Percentiles rank a stretch among this genome's conserved stretches.
Evolutionary conservation across 129 eudicot species (phyloP).

Genomic region (Silybum marianum): DNA sequence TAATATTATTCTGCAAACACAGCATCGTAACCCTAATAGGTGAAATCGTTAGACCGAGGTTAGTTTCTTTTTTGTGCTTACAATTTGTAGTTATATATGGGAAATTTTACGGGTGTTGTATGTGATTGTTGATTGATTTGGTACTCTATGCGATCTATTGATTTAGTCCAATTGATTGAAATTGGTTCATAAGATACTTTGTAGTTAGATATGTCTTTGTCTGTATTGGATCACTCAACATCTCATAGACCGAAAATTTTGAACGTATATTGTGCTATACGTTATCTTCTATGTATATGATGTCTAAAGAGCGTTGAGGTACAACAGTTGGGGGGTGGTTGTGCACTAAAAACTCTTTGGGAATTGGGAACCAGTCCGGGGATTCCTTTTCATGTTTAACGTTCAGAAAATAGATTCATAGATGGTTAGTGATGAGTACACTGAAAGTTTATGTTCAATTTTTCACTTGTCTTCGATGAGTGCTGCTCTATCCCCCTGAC

Average conservation of each 20-base stretch:
- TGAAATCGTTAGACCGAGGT: slow-evolving; percentile 36
- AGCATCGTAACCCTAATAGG: slow-evolving; percentile 39
- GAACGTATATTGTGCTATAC: slow-evolving; percentile 22
- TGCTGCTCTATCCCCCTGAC: not conserved
- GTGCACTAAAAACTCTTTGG: not conserved
- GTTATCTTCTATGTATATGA: slow-evolving; percentile 2
- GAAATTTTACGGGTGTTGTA: not conserved
- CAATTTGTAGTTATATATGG: not conserved
- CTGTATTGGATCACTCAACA: slow-evolving; percentile 13
- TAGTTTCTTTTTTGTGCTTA: slow-evolving; percentile 9
- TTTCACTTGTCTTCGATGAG: not conserved
- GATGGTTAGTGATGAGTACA: slow-evolving; percentile 1
- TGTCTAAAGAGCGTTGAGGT: not conserved
- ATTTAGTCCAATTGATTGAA: slow-evolving; percentile 22
- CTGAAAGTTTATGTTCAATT: not conserved
- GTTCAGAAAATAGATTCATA: not conserved
- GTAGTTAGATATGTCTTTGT: not conserved
- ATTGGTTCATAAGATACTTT: slow-evolving; percentile 22
- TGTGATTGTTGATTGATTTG: slow-evolving; percentile 28
- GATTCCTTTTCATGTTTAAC: not conserved
- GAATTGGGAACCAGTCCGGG: slow-evolving; percentile 5
- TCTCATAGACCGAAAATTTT: not conserved
- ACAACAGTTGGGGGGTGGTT: slow-evolving; percentile 2
- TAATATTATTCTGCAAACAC: slow-evolving; percentile 11
- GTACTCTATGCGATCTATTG: slow-evolving; percentile 34